phyloP scores from a whole-genome alignment of 1,284 basidiomycete species.

The Ganoderma meredithae region DNA sequence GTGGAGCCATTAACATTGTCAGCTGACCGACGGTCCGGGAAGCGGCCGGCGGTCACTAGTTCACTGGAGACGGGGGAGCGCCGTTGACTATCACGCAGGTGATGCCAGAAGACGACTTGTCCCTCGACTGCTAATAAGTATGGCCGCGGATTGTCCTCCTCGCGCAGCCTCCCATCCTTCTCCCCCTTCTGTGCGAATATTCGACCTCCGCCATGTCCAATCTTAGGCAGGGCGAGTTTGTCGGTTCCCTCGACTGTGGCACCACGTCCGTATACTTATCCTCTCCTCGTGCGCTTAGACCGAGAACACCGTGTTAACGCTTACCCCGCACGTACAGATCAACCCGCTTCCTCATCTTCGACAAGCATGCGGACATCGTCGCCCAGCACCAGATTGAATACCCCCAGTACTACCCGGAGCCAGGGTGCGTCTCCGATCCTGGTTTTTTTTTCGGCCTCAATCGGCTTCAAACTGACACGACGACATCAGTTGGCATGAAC shows the following conservation, averaged over 20 bases:
- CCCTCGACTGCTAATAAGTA: constrained; percentile 22
- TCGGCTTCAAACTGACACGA: constrained; percentile 9
- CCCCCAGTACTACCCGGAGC: constrained; percentile 89
- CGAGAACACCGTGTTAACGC: constrained; percentile 7
- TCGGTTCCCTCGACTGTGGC: constrained; percentile 91
- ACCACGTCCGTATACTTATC: constrained; percentile 74
- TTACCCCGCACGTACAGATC: constrained; percentile 60
- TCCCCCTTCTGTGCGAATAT: constrained; percentile 4
- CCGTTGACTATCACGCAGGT: constrained; percentile 11
- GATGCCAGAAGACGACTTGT: constrained; percentile 9
- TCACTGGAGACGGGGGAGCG: constrained; percentile 7
- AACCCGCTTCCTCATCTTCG: constrained; percentile 94
- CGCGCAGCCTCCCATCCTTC: constrained; percentile 9
- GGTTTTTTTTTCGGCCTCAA: constrained; percentile 8
- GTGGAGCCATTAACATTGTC: constrained; percentile 24
- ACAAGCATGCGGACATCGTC: constrained; percentile 88
- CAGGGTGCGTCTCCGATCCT: constrained; percentile 62
- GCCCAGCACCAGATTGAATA: constrained; percentile 91
- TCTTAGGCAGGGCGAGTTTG: constrained; percentile 76
- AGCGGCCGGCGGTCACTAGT: no score
- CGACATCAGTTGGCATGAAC: constrained; percentile 88
- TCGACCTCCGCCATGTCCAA: constrained; percentile 41
- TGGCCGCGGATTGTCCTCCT: constrained; percentile 4
- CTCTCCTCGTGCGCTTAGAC: constrained; percentile 1
- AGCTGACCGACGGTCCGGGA: constrained; percentile 27